Evolutionary conservation across 2,329 filamentous ascomycete genomes (phyloP).

Genomic region (Gnomoniopsis sp.): DNA sequence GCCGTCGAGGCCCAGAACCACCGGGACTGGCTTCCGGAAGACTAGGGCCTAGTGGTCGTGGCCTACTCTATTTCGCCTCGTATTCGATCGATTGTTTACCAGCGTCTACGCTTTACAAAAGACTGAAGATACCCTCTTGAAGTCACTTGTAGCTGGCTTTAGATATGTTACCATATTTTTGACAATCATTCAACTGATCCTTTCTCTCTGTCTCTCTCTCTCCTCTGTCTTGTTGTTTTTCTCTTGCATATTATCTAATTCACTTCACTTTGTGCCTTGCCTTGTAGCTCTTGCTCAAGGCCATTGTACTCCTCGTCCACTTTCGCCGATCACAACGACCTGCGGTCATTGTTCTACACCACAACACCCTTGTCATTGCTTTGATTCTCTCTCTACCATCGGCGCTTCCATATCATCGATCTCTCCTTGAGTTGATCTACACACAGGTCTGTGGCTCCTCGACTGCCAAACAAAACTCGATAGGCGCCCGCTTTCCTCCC

Average conservation of each 20-base stretch:
- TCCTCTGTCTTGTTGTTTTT: neutral
- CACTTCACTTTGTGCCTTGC: neutral
- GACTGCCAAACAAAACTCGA: neutral
- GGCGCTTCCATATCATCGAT: neutral
- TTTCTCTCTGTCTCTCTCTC: neutral
- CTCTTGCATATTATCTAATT: neutral
- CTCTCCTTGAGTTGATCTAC: neutral
- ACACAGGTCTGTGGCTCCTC: neutral
- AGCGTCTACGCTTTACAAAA: constrained; percentile 12
- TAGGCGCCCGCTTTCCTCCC: neutral
- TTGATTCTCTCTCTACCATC: constrained; percentile 3
- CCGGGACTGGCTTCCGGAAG: constrained; percentile 1
- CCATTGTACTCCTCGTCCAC: neutral
- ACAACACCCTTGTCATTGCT: constrained; percentile 1
- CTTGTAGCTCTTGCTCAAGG: neutral
- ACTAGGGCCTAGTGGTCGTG: neutral
- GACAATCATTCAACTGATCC: neutral
- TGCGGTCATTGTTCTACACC: neutral
- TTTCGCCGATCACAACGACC: neutral
- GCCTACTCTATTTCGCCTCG: constrained; percentile 7
- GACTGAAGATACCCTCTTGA: constrained; percentile 3
- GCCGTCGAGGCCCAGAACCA: constrained; percentile 6
- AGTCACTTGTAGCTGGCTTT: neutral
- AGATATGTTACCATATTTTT: neutral
- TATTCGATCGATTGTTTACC: neutral